Conservation (phyloP, 192 early-diverging fungal species). For the Backusella australiensis region DNA sequence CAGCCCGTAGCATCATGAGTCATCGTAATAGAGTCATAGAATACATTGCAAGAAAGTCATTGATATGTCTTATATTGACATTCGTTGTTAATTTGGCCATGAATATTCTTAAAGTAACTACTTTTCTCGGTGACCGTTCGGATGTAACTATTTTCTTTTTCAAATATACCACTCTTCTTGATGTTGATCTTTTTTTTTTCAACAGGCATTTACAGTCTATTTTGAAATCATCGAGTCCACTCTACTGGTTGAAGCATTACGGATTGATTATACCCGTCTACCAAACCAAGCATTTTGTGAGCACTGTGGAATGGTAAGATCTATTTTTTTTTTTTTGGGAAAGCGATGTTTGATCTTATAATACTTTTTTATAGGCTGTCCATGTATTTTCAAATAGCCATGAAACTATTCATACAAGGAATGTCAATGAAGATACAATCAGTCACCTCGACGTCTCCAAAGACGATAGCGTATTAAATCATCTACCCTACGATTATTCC, state of each 20-base stretch:
- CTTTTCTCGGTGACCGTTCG: slow-evolving; percentile 22
- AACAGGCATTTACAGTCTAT: slow-evolving; percentile 32
- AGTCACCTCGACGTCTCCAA: neutral
- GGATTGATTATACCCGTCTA: slow-evolving; percentile 19
- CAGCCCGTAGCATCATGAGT: slow-evolving; percentile 1
- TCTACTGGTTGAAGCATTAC: slow-evolving; percentile 33
- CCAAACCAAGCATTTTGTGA: slow-evolving; percentile 22
- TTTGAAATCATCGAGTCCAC: slow-evolving; percentile 39
- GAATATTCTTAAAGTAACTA: slow-evolving; percentile 35
- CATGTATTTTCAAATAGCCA: neutral
- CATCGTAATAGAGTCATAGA: slow-evolving; percentile 29
- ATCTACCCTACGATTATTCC: neutral
- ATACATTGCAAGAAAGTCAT: slow-evolving; percentile 29
- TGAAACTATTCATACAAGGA: neutral
- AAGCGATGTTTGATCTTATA: too few relatives aligned
- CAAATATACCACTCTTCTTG: neutral
- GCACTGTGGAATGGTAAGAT: slow-evolving; percentile 19
- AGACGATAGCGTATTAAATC: neutral
- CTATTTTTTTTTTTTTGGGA: neutral
- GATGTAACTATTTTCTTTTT: slow-evolving; percentile 17
- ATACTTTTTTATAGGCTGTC: neutral
- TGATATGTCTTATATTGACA: slow-evolving; percentile 32
- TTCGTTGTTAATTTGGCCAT: slow-evolving; percentile 32
- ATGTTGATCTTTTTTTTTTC: neutral
- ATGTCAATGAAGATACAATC: neutral